phyloP scores from a whole-genome alignment of 2,329 filamentous ascomycete species.

The Rhinocladiella mackenziei region DNA sequence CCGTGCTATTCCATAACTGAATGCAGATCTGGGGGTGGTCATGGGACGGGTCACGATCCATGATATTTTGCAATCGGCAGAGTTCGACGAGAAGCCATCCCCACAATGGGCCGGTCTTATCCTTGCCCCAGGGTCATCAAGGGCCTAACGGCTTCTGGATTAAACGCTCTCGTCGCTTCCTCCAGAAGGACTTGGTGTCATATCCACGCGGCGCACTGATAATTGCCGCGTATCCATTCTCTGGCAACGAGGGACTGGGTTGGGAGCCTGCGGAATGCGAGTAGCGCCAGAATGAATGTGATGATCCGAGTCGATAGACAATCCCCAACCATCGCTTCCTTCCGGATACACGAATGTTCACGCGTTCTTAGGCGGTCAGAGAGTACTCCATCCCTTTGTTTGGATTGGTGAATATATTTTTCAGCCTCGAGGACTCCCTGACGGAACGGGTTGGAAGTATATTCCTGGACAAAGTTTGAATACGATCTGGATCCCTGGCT shows the following conservation, averaged over 20 bases:
- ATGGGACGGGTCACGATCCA: constrained; percentile 15
- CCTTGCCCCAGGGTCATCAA: constrained; percentile 2
- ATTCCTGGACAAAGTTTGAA: neutral
- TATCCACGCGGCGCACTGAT: neutral
- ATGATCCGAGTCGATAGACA: too few relatives aligned
- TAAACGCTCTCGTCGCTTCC: constrained; percentile 42
- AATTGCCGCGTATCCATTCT: constrained; percentile 3
- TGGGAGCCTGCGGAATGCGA: too few relatives aligned
- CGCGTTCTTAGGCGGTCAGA: too few relatives aligned
- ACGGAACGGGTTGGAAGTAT: too few relatives aligned
- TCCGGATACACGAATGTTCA: too few relatives aligned
- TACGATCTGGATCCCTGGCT: too few relatives aligned
- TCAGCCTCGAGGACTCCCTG: neutral
- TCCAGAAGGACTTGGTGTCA: constrained; percentile 37
- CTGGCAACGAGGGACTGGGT: too few relatives aligned
- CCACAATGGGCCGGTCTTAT: constrained; percentile 17
- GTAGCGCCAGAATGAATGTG: too few relatives aligned
- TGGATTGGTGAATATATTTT: neutral
- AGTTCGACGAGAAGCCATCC: constrained; percentile 11
- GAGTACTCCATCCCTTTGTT: too few relatives aligned
- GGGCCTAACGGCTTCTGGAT: constrained; percentile 10
- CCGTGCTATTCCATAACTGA: constrained; percentile 17
- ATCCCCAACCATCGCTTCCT: too few relatives aligned
- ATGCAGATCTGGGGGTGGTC: constrained; percentile 27
- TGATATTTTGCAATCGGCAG: constrained; percentile 13